Base-by-base conservation (phyloP, 2,329 filamentous ascomycete species). In the Endothia cerciana region DNA sequence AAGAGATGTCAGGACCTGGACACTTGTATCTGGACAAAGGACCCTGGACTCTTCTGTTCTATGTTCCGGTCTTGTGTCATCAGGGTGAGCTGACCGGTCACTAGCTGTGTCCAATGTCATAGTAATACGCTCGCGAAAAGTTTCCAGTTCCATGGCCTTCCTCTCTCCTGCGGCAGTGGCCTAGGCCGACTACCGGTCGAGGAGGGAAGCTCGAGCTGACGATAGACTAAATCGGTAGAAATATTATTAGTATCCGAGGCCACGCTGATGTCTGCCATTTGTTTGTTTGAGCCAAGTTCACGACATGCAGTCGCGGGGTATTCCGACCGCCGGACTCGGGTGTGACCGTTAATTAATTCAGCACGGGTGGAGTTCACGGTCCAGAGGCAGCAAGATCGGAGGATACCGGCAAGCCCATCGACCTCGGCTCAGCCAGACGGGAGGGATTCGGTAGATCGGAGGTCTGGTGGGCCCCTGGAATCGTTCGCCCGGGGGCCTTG, bases 361-460 rank as follows among this genome's bases (percentile, higher is more conserved):
- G 38, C 25, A 45, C 41, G n/a, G 22, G 22, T 22, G 22, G 56
- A 43, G n/a, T 36, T 36, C 33, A 36, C 33, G 33, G 33, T 36
- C 33, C 33, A 10, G 40, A 36, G 28, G 4, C 22, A 30, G 40
- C 41, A 8, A n/a, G 33, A 19, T 62, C 60, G 60, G 60, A 36
- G 22, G n/a, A 53, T 40, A 17, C 38, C 60, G 60, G 60, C 60
- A 53, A 43, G 47, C 17, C 30, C 17, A 41, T 38, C 36, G 45
- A 62, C 60, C 60, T 59, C 65, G 60, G 57, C 63, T 57, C 40
- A 57, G 49, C 38, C 13, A n/a, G 40, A 28, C 15, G 38, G 28
- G 38, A 45, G 55, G 45, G 30, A 36, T 60, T 68, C 66, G 66
- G 66, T 51, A 66, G 66, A 63, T 58, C 64, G 66, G 66, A 64